Evolutionary conservation across 306 rosid genomes (phyloP).

Genomic region (Corylus avellana): DNA sequence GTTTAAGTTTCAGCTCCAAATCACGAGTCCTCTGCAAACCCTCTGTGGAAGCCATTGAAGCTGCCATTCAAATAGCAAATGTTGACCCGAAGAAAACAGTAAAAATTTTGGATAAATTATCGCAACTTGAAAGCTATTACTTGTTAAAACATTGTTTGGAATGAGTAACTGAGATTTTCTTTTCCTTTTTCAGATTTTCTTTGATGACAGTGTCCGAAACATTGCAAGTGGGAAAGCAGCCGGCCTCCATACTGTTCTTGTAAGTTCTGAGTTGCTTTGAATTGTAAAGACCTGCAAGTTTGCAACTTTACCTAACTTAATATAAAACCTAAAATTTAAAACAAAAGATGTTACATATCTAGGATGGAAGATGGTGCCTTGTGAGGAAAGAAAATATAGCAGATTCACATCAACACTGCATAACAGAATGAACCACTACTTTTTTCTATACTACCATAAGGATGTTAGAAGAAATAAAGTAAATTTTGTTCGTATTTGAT

Average conservation of each 20-base stretch:
- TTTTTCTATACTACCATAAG: not conserved
- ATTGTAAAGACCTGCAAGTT: not conserved
- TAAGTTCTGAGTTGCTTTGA: conserved; percentile 43
- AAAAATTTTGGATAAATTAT: conserved; percentile 15
- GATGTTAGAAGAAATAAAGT: not conserved
- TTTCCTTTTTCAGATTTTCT: conserved; percentile 60
- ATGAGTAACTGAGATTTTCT: conserved; percentile 13
- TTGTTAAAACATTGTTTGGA: not conserved
- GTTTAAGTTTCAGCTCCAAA: conserved; percentile 20
- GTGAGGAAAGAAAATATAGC: not conserved
- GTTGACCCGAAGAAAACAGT: conserved; percentile 68
- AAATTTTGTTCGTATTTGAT: not conserved
- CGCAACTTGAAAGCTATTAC: not conserved
- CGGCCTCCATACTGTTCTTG: conserved; percentile 76
- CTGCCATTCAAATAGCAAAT: conserved; percentile 61
- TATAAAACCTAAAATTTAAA: not conserved
- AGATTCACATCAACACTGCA: not conserved
- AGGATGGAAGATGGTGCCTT: not conserved
- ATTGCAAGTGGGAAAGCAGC: conserved; percentile 76
- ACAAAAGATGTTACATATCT: not conserved
- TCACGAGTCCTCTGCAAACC: conserved; percentile 70
- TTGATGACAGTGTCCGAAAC: conserved; percentile 78
- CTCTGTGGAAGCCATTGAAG: conserved; percentile 64
- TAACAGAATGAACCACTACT: not conserved
- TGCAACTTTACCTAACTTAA: not conserved